These are phyloP conservation scores for Heteromeles arbutifolia DNA, from an alignment of 306 rosid genomes.

Conservation along the genomic window DNA sequence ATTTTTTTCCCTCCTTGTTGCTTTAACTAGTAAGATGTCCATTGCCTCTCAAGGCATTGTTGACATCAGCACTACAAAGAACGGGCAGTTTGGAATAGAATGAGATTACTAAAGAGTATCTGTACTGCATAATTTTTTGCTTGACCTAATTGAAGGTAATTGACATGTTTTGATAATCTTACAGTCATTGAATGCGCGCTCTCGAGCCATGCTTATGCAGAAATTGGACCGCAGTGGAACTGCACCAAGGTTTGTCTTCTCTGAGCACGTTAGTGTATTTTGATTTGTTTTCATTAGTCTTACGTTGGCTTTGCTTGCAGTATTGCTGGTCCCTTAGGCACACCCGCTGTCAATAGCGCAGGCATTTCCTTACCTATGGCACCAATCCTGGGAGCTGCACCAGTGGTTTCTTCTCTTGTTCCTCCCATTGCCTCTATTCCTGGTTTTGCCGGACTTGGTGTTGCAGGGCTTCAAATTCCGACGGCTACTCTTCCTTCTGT, in stretches of 20 bases:
- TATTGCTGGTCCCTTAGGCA: constrained; percentile 50
- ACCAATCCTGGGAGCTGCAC: constrained; percentile 34
- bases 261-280: constrained; percentile 12
- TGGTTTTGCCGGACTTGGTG: constrained; percentile 45
- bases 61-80: neutral
- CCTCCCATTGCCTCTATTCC: constrained; percentile 45
- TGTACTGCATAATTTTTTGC: neutral
- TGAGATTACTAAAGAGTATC: neutral
- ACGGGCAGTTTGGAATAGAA: neutral
- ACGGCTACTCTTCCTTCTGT: constrained; percentile 30
- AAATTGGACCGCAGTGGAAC: constrained; percentile 90
- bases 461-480: constrained; percentile 60
- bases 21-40: neutral
- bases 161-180: constrained; percentile 22
- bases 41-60: neutral
- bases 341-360: constrained; percentile 40
- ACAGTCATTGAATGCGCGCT: constrained; percentile 79
- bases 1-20: neutral
- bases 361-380: constrained; percentile 41
- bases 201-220: constrained; percentile 78
- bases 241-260: constrained; percentile 37
- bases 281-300: constrained; percentile 16
- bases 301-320: constrained; percentile 36
- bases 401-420: constrained; percentile 34
- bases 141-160: neutral